Base-by-base conservation (phyloP, 768 basidiomycete genomes). In the Termitomyces sp. region DNA sequence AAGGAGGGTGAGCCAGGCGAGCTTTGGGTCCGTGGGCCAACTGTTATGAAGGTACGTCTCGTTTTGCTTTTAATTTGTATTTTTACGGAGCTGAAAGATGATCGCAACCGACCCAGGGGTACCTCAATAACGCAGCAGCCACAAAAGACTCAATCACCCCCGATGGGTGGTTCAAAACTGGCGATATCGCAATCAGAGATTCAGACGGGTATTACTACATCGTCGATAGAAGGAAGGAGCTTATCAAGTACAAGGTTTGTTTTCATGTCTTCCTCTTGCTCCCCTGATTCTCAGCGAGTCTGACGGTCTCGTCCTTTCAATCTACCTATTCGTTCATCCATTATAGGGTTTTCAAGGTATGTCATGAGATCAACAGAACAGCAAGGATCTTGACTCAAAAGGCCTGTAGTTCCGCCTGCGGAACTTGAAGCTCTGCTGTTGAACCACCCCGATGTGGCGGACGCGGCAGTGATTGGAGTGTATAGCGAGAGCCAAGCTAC, bases 131-230 rank as follows among this genome's bases (percentile, higher is more conserved):
- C 62, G 75, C 78, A 2, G 75, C 76, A 36, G 92, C 93, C 3
- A 96, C 92, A 2, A 74, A 76, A 28, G 81, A 85, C 16, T 74
- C 87, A 6, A 88, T 96, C 65, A 91, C 89, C 0, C 72, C 73
- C 0, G 89, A 92, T 52, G 81, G 85, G 3, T 97, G 92, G 92
- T 88, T 94, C 76, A 92, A 89, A 78, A 95, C 94, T 0, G 93
- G 94, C 1, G 94, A 96, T 70, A 82, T 96, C 51, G 90, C 84
- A 1, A 69, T 80, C n/a, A 74, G 84, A 13, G 89, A 93, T 63
- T 60, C 72, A 2, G 85, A 92, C 0, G 94, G 92, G 0, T 90
- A 80, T 69, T 91, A 86, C 69, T 83, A 79, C 65, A 89, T 92
- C 57, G 86, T 92, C 1, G 90, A 92, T 66, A 76, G 92, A 33